Conservation (phyloP, 2,329 filamentous ascomycete genomes). For the Aspergillus phoenicis region DNA sequence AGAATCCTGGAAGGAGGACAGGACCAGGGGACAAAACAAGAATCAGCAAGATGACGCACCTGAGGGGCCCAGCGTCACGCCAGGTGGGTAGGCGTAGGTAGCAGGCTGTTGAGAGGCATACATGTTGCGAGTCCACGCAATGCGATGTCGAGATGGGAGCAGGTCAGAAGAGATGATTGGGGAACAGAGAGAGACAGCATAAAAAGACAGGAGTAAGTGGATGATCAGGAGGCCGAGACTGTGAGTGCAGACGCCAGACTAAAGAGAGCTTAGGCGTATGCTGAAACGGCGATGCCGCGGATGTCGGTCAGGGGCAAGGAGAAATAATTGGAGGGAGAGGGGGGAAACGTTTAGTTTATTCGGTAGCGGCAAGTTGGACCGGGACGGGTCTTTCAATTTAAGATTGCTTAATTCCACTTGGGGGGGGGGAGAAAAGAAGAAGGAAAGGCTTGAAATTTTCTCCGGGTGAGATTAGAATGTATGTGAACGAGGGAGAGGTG, state of each 20-base stretch:
- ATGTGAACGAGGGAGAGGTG: background rate
- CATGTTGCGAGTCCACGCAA: constrained; percentile 31
- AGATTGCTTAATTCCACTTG: constrained; percentile 9
- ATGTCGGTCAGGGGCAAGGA: constrained; percentile 18
- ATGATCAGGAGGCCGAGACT: constrained; percentile 13
- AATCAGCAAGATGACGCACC: constrained; percentile 34
- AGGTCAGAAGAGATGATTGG: constrained; percentile 18
- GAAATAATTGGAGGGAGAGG: constrained; percentile 17
- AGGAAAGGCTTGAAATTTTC: constrained; percentile 3
- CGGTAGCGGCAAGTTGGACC: constrained; percentile 7
- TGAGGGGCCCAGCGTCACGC: constrained; percentile 36
- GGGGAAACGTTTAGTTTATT: constrained; percentile 11
- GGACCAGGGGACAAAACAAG: constrained; percentile 10
- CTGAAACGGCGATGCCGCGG: constrained; percentile 30
- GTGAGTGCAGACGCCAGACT: constrained; percentile 9
- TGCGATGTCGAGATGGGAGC: constrained; percentile 18
- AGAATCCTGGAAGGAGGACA: constrained; percentile 12
- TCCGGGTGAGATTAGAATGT: background rate
- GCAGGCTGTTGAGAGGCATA: constrained; percentile 34
- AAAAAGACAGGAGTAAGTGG: constrained; percentile 19
- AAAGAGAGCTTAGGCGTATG: constrained; percentile 14
- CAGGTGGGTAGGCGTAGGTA: constrained; percentile 35
- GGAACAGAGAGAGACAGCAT: constrained; percentile 12
- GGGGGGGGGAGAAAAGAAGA: background rate
- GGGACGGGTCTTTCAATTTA: background rate